phyloP scores from a whole-genome alignment of 2,329 filamentous ascomycete genomes.

The Cucurbitaria berberidis region DNA sequence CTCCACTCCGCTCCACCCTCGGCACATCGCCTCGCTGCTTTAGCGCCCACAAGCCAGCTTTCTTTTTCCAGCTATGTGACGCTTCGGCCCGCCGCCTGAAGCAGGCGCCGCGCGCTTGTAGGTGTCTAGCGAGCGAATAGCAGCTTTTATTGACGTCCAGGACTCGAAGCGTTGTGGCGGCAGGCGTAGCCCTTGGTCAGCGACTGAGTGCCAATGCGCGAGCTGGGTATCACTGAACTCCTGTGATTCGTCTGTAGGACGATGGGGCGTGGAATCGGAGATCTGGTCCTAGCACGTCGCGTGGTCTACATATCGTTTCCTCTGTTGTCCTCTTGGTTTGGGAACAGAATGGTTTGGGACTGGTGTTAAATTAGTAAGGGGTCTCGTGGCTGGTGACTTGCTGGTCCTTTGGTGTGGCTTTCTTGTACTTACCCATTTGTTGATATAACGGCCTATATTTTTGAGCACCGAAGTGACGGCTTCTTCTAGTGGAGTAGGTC shows the following conservation, averaged over 20 bases:
- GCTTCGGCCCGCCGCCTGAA: conserved; percentile 45
- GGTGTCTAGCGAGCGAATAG: conserved; percentile 39
- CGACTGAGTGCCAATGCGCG: conserved; percentile 9
- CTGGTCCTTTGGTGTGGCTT: background rate
- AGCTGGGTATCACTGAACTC: conserved; percentile 10
- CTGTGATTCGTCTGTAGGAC: conserved; percentile 20
- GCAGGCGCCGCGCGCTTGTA: conserved; percentile 32
- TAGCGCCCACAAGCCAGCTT: conserved; percentile 32
- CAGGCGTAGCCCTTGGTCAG: conserved; percentile 17
- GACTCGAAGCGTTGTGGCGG: conserved; percentile 13
- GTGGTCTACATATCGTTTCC: conserved; percentile 1
- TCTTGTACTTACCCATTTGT: conserved; percentile 12
- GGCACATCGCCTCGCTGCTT: conserved; percentile 35
- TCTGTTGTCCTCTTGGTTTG: conserved; percentile 10
- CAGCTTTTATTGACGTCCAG: conserved; percentile 14
- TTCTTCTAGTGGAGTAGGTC: conserved; percentile 1
- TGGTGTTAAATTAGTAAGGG: conserved; percentile 9
- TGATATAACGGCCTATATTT: conserved; percentile 32
- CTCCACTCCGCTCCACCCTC: conserved; percentile 33
- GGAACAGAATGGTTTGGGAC: conserved; percentile 9
- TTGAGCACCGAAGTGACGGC: conserved; percentile 3
- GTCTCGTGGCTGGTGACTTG: background rate
- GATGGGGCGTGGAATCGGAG: conserved; percentile 6
- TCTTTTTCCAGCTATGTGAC: conserved; percentile 35
- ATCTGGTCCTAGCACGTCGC: conserved; percentile 2